These are phyloP conservation scores for Monosporascus sp. DNA, from an alignment of 2,329 filamentous ascomycete genomes.

Conservation along the genomic window DNA sequence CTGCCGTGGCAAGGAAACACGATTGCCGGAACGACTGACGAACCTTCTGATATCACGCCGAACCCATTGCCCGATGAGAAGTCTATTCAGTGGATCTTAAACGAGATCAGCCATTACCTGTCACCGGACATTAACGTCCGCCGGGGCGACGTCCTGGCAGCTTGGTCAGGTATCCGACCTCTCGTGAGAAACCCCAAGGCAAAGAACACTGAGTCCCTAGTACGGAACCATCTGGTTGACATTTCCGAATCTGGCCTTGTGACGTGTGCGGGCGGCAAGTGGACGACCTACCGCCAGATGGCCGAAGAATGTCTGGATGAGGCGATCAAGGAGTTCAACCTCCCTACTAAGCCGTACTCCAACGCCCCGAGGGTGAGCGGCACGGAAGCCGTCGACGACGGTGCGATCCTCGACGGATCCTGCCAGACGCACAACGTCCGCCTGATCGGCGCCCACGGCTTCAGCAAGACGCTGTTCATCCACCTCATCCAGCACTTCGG, in stretches of 20 bases:
- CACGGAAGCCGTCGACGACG: conserved; percentile 65
- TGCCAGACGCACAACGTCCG: conserved; percentile 83
- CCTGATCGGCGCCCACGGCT: conserved; percentile 79
- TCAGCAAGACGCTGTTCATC: conserved; percentile 86
- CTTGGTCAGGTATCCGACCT: conserved; percentile 84
- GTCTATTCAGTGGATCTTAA: conserved; percentile 83
- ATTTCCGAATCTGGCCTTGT: conserved; percentile 74
- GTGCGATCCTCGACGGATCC: conserved; percentile 56
- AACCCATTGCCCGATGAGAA: conserved; percentile 77
- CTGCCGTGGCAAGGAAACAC: conserved; percentile 91
- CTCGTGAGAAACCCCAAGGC: conserved; percentile 83
- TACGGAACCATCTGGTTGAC: conserved; percentile 80
- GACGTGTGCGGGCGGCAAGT: conserved; percentile 85
- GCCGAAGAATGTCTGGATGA: conserved; percentile 84
- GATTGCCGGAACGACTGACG: conserved; percentile 83
- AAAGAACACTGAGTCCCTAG: conserved; percentile 79
- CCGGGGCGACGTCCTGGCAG: conserved; percentile 80
- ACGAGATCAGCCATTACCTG: conserved; percentile 76
- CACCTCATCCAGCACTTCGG: conserved; percentile 92
- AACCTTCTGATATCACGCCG: conserved; percentile 64
- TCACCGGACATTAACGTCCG: conserved; percentile 81
- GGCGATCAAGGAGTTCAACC: conserved; percentile 64
- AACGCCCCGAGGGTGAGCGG: conserved; percentile 64
- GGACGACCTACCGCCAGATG: conserved; percentile 93
- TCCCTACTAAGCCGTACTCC: conserved; percentile 52